phyloP scores from a whole-genome alignment of 2,329 filamentous ascomycete species.

The Colletotrichum scovillei region DNA sequence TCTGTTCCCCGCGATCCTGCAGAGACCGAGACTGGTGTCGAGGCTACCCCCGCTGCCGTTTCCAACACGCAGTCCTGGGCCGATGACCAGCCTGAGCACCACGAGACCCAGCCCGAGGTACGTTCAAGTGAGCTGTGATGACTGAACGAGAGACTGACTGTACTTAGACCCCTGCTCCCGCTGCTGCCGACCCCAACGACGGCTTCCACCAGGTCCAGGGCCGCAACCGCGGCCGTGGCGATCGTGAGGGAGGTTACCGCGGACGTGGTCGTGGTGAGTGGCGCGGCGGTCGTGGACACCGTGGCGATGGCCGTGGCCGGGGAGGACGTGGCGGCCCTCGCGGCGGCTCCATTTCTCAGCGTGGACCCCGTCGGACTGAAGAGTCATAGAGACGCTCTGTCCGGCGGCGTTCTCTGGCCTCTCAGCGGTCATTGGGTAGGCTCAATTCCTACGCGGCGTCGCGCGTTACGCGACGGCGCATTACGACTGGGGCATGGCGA shows the following conservation, averaged over 20 bases:
- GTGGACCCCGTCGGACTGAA: conserved; percentile 52
- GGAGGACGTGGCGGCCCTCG: conserved; percentile 52
- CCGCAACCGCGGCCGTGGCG: conserved; percentile 67
- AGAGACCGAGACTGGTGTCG: conserved; percentile 77
- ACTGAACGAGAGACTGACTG: conserved; percentile 7
- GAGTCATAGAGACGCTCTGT: conserved; percentile 48
- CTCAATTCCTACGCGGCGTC: conserved; percentile 43
- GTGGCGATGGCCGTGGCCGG: conserved; percentile 59
- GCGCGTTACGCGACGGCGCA: conserved; percentile 45
- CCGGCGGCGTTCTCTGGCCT: conserved; percentile 31
- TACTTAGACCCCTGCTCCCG: conserved; percentile 40
- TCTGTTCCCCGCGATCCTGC: conserved; percentile 69
- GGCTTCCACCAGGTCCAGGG: conserved; percentile 79
- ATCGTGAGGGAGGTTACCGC: conserved; percentile 58
- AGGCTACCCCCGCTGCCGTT: conserved; percentile 68
- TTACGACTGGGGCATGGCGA: conserved; percentile 55
- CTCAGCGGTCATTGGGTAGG: conserved; percentile 41
- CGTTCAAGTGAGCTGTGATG: conserved; percentile 32
- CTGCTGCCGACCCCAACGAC: conserved; percentile 62
- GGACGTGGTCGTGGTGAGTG: conserved; percentile 59
- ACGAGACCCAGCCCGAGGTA: conserved; percentile 62
- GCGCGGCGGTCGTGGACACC: conserved; percentile 62
- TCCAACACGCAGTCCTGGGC: conserved; percentile 79
- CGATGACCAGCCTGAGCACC: conserved; percentile 81
- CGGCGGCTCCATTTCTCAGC: conserved; percentile 46